Percentiles rank a stretch among this genome's conserved stretches.
Evolutionary conservation across 139 green algal genomes (phyloP).

Genomic region (Coccomyxa sp.): DNA sequence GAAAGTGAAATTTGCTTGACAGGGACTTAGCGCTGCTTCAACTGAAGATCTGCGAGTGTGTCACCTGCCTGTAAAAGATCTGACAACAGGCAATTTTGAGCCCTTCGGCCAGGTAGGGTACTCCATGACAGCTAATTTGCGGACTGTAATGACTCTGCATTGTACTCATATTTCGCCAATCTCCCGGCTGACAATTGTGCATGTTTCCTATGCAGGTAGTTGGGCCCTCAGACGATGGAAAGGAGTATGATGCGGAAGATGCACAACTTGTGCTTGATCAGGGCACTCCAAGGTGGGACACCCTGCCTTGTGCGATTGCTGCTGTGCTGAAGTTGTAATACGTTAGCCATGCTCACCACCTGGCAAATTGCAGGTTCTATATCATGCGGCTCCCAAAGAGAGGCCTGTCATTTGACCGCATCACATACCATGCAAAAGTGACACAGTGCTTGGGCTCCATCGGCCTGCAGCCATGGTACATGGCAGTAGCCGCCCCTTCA

Average conservation of each 20-base stretch:
- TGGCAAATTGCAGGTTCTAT: slow-evolving; percentile 71
- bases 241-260: slow-evolving; percentile 61
- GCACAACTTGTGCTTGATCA: slow-evolving; percentile 59
- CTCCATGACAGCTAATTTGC: not conserved
- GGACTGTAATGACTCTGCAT: not conserved
- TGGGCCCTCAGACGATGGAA: slow-evolving; percentile 53
- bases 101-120: slow-evolving; percentile 63
- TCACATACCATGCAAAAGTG: slow-evolving; percentile 86
- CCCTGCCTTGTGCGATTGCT: not conserved
- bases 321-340: not conserved
- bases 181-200: not conserved
- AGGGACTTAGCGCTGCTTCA: too few species aligned
- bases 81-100: slow-evolving; percentile 51
- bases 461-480: slow-evolving; percentile 61
- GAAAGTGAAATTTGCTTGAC: too few species aligned
- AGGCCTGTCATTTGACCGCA: slow-evolving; percentile 69
- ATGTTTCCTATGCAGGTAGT: slow-evolving; percentile 36
- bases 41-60: too few species aligned
- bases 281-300: slow-evolving; percentile 50
- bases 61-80: slow-evolving; percentile 30
- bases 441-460: slow-evolving; percentile 68
- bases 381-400: slow-evolving; percentile 82
- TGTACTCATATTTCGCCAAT: not conserved
- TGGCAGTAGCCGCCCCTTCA: slow-evolving; percentile 68
- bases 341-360: too few species aligned